A percentile compares a stretch with the other conserved stretches of the same genome.
These are phyloP conservation scores for Trichoderma virens DNA, from an alignment of 495 filamentous ascomycete genomes.

Conservation along the genomic window DNA sequence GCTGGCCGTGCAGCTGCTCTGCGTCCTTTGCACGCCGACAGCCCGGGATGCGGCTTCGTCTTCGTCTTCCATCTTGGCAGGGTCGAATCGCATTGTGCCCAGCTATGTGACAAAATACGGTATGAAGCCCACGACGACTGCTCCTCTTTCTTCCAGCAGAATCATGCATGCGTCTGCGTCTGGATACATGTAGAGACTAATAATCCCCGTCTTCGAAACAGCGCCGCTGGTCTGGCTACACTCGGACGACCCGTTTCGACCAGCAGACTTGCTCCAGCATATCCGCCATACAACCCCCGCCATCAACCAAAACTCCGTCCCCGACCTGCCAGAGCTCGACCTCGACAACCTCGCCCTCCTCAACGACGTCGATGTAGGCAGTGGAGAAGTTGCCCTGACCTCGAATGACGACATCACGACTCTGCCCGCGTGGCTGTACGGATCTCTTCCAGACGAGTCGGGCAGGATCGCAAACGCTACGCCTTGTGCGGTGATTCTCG, in stretches of 20 bases:
- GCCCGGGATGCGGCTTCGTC: not conserved
- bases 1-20: not conserved
- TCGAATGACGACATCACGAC: conserved; percentile 21
- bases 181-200: not conserved
- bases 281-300: conserved; percentile 10
- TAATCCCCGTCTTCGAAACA: not conserved
- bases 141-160: not conserved
- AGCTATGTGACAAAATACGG: conserved; percentile 10
- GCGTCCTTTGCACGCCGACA: not conserved
- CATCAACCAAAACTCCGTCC: not conserved
- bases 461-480: conserved; percentile 19
- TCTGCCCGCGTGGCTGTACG: conserved; percentile 19
- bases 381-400: conserved; percentile 18
- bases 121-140: not conserved
- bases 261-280: conserved; percentile 10
- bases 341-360: conserved; percentile 14
- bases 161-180: not conserved
- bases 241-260: conserved; percentile 12
- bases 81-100: conserved; percentile 8
- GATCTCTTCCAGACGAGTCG: conserved; percentile 18
- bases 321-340: conserved; percentile 11
- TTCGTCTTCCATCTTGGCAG: not conserved
- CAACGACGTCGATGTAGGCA: conserved; percentile 16
- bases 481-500: conserved; percentile 20
- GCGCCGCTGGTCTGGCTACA: conserved; percentile 12